Conservation (phyloP, 2,329 filamentous ascomycete genomes). For the Emmonsiellopsis sp. region DNA sequence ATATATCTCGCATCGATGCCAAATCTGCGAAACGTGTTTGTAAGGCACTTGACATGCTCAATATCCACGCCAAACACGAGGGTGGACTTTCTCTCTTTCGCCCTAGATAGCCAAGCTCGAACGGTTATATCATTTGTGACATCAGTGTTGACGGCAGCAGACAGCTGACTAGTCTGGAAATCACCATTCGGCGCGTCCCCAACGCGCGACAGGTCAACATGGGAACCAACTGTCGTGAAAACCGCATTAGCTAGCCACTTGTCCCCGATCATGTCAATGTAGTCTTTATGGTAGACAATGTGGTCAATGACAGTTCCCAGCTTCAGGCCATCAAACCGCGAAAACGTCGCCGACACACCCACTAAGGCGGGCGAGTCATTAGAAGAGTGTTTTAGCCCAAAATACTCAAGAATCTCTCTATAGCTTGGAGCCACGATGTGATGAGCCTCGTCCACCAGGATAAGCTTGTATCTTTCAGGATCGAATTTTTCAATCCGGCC, state of each 20-base stretch:
- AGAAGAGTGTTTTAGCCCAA: conserved; percentile 53
- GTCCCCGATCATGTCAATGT: conserved; percentile 71
- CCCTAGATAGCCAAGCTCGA: conserved; percentile 74
- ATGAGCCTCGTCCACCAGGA: conserved; percentile 93
- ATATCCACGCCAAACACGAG: conserved; percentile 92
- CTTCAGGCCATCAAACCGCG: conserved; percentile 72
- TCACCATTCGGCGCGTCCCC: conserved; percentile 59
- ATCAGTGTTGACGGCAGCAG: conserved; percentile 70
- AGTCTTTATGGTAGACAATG: conserved; percentile 89
- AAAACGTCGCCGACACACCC: conserved; percentile 76
- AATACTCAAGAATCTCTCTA: conserved; percentile 64
- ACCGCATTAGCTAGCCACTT: conserved; percentile 88
- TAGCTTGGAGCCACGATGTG: conserved; percentile 86
- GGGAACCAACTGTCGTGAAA: conserved; percentile 84
- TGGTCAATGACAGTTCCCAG: conserved; percentile 82
- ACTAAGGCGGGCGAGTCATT: conserved; percentile 57
- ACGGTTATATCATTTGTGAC: conserved; percentile 76
- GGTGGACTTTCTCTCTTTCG: conserved; percentile 65
- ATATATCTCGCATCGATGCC: conserved; percentile 79
- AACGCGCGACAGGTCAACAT: conserved; percentile 67
- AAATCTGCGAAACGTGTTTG: conserved; percentile 62
- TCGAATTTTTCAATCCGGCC: conserved; percentile 76
- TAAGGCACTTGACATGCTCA: conserved; percentile 66
- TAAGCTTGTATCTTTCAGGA: conserved; percentile 68
- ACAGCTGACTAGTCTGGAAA: conserved; percentile 70